These are phyloP conservation scores for Blastobotrys petasosporus DNA, from an alignment of 1,139 yeast genomes.

Conservation along the genomic window DNA sequence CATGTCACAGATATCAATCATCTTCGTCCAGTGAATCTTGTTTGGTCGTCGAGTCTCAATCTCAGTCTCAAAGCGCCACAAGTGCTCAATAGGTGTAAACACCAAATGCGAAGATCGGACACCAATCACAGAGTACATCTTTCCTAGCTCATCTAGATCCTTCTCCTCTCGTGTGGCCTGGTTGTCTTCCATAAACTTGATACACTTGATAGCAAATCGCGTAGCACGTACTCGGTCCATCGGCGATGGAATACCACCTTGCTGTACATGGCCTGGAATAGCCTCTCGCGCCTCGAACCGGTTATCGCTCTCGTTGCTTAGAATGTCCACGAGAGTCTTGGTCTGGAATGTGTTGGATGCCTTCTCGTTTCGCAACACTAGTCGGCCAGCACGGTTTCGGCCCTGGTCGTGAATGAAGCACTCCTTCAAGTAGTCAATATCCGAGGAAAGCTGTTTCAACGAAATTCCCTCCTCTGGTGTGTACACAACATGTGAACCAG, in stretches of 20 bases:
- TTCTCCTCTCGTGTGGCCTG: conserved; percentile 21
- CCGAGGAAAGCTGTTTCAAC: conserved; percentile 66
- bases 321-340: conserved; percentile 72
- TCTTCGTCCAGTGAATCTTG: conserved; percentile 71
- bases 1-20: conserved; percentile 75
- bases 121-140: conserved; percentile 83
- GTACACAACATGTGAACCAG: conserved; percentile 90
- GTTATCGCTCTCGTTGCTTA: conserved; percentile 68
- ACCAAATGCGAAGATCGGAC: conserved; percentile 70
- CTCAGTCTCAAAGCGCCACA: conserved; percentile 85
- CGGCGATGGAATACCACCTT: conserved; percentile 94
- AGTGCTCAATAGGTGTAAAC: conserved; percentile 64
- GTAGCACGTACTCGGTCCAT: conserved; percentile 91
- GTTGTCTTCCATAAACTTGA: conserved; percentile 66
- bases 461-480: conserved; percentile 85
- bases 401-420: conserved; percentile 74
- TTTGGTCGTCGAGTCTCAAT: conserved; percentile 79
- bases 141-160: conserved; percentile 35
- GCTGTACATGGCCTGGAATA: conserved; percentile 97
- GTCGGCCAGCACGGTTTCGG: conserved; percentile 76
- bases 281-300: conserved; percentile 91
- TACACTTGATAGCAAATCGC: conserved; percentile 81
- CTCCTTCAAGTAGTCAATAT: conserved; percentile 62
- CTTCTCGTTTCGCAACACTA: conserved; percentile 76
- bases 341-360: conserved; percentile 82